These are phyloP conservation scores for Neoascochyta sp. DNA, from an alignment of 2,329 filamentous ascomycete genomes.

Conservation along the genomic window DNA sequence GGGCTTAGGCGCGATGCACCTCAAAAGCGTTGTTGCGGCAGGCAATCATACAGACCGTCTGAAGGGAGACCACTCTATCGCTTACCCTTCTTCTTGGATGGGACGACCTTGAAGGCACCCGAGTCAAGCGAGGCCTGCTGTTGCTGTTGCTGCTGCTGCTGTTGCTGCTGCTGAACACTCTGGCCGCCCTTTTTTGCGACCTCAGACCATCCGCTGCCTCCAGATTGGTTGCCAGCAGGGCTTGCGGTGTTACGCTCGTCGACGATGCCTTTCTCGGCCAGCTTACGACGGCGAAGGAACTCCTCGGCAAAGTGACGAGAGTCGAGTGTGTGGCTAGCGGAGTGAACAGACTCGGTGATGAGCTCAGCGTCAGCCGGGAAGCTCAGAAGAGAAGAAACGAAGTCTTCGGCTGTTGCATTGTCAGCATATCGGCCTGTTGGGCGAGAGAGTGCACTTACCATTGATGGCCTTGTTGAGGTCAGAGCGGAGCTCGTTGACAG, in stretches of 20 bases:
- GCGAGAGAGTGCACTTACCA: slow-evolving; percentile 47
- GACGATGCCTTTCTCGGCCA: slow-evolving; percentile 86
- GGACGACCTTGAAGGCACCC: slow-evolving; percentile 83
- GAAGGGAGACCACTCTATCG: slow-evolving; percentile 16
- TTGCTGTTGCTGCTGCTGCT: slow-evolving; percentile 42
- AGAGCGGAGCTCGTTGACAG: slow-evolving; percentile 70
- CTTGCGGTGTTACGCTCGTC: slow-evolving; percentile 62
- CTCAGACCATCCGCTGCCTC: slow-evolving; percentile 81
- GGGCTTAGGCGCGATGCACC: too few species aligned
- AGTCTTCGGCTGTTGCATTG: slow-evolving; percentile 63
- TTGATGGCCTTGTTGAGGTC: slow-evolving; percentile 67
- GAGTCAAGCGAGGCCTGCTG: slow-evolving; percentile 41
- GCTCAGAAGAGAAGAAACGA: slow-evolving; percentile 70
- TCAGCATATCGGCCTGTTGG: slow-evolving; percentile 11
- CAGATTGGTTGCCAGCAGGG: slow-evolving; percentile 41
- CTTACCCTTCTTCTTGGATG: slow-evolving; percentile 81
- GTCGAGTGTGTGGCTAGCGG: slow-evolving; percentile 82
- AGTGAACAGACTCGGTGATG: slow-evolving; percentile 87
- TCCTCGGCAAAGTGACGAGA: slow-evolving; percentile 91
- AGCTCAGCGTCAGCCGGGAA: slow-evolving; percentile 75
- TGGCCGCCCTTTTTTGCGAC: slow-evolving; percentile 93
- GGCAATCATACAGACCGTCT: too few species aligned
- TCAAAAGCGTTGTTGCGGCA: too few species aligned
- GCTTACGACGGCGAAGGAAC: slow-evolving; percentile 86
- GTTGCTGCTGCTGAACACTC: slow-evolving; percentile 40